Evolutionary conservation across 2,329 filamentous ascomycete species (phyloP).

Genomic region (Fusarium floridanum): DNA sequence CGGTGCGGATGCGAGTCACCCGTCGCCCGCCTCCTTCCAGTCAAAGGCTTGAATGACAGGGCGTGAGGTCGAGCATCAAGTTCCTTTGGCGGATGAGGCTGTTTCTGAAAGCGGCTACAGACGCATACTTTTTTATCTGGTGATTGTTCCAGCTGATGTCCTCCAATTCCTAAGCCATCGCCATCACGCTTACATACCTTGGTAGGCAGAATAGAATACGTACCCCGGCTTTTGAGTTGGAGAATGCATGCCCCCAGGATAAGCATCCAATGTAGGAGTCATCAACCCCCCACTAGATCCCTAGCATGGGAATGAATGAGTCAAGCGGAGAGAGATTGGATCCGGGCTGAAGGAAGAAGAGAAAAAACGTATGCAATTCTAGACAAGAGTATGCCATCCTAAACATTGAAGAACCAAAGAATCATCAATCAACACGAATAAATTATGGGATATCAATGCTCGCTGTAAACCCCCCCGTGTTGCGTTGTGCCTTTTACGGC

Average conservation of each 20-base stretch:
- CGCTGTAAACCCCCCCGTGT: constrained; percentile 25
- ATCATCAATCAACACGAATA: constrained; percentile 11
- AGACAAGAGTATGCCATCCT: constrained; percentile 26
- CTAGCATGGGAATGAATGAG: constrained; percentile 6
- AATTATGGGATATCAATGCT: constrained; percentile 42
- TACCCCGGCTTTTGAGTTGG: not conserved
- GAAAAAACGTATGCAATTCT: constrained; percentile 26
- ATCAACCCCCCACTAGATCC: constrained; percentile 35
- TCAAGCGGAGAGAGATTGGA: constrained; percentile 17
- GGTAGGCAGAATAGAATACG: not conserved
- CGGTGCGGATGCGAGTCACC: constrained; percentile 66
- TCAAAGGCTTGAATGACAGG: constrained; percentile 5
- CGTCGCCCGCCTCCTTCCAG: constrained; percentile 21
- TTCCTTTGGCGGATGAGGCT: constrained; percentile 1
- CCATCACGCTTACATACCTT: not conserved
- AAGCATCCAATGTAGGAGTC: constrained; percentile 24
- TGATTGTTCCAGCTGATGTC: not conserved
- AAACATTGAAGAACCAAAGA: constrained; percentile 19
- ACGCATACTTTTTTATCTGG: not conserved
- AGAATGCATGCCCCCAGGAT: not conserved
- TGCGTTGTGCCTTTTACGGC: not conserved
- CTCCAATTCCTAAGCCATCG: not conserved
- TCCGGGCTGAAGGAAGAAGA: constrained; percentile 5
- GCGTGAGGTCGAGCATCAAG: not conserved
- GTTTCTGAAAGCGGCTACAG: not conserved